Percentiles rank a stretch among this genome's conserved stretches.
These are phyloP conservation scores for Theileria orientalis DNA, from an alignment of 169 alveolate genomes.

Conservation along the genomic window DNA sequence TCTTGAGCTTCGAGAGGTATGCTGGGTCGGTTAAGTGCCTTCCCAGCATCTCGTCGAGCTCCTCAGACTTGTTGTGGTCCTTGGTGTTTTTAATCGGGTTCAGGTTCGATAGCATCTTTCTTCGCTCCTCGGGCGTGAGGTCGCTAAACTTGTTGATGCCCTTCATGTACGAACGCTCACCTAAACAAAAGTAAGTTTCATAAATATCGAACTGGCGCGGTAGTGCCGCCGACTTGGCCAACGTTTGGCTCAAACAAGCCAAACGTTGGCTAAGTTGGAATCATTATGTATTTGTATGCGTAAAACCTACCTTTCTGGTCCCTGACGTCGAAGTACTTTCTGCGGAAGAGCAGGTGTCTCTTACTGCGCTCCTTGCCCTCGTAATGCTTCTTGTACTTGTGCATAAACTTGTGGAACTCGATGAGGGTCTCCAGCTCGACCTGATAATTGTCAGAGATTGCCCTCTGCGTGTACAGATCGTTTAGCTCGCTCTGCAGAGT, in stretches of 20 bases:
- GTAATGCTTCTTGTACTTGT: slow-evolving; percentile 7
- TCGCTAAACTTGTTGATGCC: slow-evolving; percentile 46
- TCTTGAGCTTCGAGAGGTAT: slow-evolving; percentile 19
- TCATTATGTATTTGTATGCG: no score
- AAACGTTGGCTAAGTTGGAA: no score
- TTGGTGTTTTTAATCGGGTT: background rate
- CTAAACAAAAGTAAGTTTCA: background rate
- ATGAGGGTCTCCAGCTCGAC: slow-evolving; percentile 13
- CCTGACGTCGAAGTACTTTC: slow-evolving; percentile 13
- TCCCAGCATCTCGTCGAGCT: background rate
- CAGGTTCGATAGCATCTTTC: background rate
- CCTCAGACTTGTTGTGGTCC: background rate
- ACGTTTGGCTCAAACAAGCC: no score
- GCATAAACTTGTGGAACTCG: slow-evolving; percentile 13
- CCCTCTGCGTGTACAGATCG: slow-evolving; percentile 22
- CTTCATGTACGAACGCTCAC: slow-evolving; percentile 24
- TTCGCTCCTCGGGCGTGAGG: slow-evolving; percentile 26
- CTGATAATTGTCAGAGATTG: background rate
- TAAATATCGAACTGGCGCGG: no score
- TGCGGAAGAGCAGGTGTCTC: slow-evolving; percentile 36
- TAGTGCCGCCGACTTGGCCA: no score
- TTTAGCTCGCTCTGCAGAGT: slow-evolving; percentile 14
- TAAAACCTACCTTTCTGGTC: slow-evolving; percentile 23
- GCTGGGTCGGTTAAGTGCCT: slow-evolving; percentile 14
- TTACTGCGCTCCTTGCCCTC: slow-evolving; percentile 13